These are phyloP conservation scores for Ensete glaucum DNA, from an alignment of 176 grass and related monocot species.

Conservation along the genomic window DNA sequence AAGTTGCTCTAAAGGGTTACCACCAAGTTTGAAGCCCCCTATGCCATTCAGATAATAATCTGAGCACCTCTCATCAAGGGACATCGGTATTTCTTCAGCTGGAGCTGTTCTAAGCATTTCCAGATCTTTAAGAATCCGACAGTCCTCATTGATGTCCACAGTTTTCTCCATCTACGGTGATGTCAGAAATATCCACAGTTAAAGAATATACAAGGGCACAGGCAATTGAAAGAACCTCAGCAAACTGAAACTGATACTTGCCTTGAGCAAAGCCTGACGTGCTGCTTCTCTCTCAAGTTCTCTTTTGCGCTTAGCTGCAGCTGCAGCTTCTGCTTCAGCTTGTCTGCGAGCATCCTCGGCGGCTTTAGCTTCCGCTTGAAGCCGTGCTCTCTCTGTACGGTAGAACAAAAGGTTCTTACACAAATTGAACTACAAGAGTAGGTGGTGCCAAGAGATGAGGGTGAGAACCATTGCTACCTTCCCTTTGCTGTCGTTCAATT, in stretches of 20 bases:
- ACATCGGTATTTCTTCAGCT: slow-evolving; percentile 64
- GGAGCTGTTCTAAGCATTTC: slow-evolving; percentile 73
- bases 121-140: slow-evolving; percentile 60
- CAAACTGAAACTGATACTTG: slow-evolving; percentile 25
- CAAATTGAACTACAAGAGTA: not conserved
- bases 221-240: not conserved
- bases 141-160: slow-evolving; percentile 60
- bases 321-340: slow-evolving; percentile 69
- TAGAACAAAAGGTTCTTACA: not conserved
- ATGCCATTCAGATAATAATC: slow-evolving; percentile 59
- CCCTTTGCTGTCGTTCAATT: slow-evolving; percentile 76
- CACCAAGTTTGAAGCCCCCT: slow-evolving; percentile 40
- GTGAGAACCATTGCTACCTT: slow-evolving; percentile 43
- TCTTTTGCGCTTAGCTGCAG: slow-evolving; percentile 67
- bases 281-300: slow-evolving; percentile 80
- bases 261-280: slow-evolving; percentile 78
- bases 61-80: slow-evolving; percentile 73
- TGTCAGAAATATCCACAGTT: not conserved
- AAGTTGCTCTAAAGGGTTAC: slow-evolving; percentile 64
- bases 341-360: slow-evolving; percentile 71
- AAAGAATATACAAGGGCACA: slow-evolving; percentile 7
- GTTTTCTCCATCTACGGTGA: slow-evolving; percentile 69
- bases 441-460: not conserved
- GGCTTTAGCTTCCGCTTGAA: slow-evolving; percentile 86
- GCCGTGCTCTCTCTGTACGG: slow-evolving; percentile 58